Conservation (phyloP, 2,329 filamentous ascomycete genomes). For the Xylaria hypoxylon region DNA sequence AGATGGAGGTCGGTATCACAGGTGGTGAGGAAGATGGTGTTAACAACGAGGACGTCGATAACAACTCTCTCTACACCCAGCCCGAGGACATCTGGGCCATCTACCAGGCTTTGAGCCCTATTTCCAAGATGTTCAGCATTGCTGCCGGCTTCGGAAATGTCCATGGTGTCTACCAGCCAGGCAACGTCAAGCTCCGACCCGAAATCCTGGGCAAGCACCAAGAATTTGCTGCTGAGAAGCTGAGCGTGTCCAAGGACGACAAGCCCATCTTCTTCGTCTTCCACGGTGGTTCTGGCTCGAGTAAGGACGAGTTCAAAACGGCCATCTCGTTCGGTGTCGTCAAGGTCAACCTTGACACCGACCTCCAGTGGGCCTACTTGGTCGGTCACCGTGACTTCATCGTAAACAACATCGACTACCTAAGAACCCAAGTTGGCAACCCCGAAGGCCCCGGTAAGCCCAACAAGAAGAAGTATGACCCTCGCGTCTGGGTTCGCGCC, state of each 20-base stretch:
- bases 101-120: constrained; percentile 84
- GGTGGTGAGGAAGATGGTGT: constrained; percentile 98
- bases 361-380: constrained; percentile 96
- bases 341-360: constrained; percentile 99
- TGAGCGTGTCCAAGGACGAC: constrained; percentile 70
- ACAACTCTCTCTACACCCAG: constrained; percentile 95
- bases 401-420: constrained; percentile 93
- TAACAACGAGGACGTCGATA: constrained; percentile 98
- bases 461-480: constrained; percentile 96
- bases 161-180: constrained; percentile 98
- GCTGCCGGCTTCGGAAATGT: constrained; percentile 99
- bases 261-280: constrained; percentile 99
- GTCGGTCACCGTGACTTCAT: constrained; percentile 94
- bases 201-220: constrained; percentile 98
- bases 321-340: constrained; percentile 95
- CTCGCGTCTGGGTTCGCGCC: constrained; percentile 94
- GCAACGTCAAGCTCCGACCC: constrained; percentile 96
- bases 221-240: constrained; percentile 86
- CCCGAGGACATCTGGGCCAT: constrained; percentile 95
- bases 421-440: constrained; percentile 89
- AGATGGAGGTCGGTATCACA: constrained; percentile 92
- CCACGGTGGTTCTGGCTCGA: constrained; percentile 95
- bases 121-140: constrained; percentile 97
- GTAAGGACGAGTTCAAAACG: constrained; percentile 88
- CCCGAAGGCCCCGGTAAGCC: constrained; percentile 96